These are phyloP conservation scores for Calonectria hongkongensis DNA, from an alignment of 2,329 filamentous ascomycete species.

Conservation along the genomic window DNA sequence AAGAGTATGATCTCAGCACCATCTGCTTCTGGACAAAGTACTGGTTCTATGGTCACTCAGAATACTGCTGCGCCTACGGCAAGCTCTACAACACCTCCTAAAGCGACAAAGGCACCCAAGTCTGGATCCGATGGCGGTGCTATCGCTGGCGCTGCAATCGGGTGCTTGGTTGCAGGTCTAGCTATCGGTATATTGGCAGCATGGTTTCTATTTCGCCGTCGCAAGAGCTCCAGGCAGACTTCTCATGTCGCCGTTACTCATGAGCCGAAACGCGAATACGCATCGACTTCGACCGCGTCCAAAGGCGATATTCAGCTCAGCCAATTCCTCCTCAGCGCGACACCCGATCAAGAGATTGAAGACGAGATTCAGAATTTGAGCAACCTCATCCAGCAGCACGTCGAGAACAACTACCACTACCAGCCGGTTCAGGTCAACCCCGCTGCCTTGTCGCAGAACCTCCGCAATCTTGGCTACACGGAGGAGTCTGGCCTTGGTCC, in stretches of 20 bases:
- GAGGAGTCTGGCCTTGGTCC: constrained; percentile 27
- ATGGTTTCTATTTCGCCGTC: constrained; percentile 53
- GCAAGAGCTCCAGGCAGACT: not conserved
- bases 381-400: constrained; percentile 62
- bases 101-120: not conserved
- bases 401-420: constrained; percentile 62
- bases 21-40: not conserved
- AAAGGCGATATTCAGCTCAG: constrained; percentile 52
- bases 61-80: too few species aligned
- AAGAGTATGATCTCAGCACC: too few species aligned
- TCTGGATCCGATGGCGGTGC: constrained; percentile 36
- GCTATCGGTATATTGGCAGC: constrained; percentile 52
- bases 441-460: constrained; percentile 47
- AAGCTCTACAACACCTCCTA: not conserved
- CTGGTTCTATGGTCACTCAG: not conserved
- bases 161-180: constrained; percentile 55
- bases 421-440: constrained; percentile 40
- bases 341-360: constrained; percentile 60
- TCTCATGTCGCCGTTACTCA: not conserved
- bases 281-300: not conserved
- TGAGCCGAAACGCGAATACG: constrained; percentile 7
- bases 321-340: constrained; percentile 61
- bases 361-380: constrained; percentile 59
- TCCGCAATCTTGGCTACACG: constrained; percentile 55
- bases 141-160: constrained; percentile 56